Percentiles rank a stretch among this genome's conserved stretches.
phyloP scores from a whole-genome alignment of 345 rosid species.

The Salix suchowensis region DNA sequence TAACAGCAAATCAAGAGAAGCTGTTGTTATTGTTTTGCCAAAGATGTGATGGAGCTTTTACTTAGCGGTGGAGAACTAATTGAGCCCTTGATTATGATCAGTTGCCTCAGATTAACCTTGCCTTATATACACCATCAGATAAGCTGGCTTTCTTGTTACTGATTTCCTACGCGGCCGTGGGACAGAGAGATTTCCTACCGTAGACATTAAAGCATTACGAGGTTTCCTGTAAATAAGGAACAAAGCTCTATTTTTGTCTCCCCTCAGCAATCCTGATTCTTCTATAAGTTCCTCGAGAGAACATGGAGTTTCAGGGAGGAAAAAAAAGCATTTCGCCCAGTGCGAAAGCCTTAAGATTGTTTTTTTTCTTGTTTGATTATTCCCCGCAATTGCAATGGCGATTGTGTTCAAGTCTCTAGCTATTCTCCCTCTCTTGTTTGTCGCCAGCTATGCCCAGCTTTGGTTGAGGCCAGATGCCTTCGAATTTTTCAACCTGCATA shows the following conservation, averaged over 20 bases:
- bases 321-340: background rate
- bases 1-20: no score
- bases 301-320: background rate
- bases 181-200: background rate
- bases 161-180: background rate
- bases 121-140: background rate
- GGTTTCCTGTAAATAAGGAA: constrained; percentile 10
- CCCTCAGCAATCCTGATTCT: background rate
- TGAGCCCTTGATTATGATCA: background rate
- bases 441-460: constrained; percentile 3
- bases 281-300: background rate
- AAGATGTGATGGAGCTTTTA: background rate
- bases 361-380: background rate
- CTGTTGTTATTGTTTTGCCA: no score
- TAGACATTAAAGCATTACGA: background rate
- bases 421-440: constrained; percentile 22
- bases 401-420: background rate
- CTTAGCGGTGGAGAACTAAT: background rate
- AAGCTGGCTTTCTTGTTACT: no score
- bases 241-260: constrained; percentile 4
- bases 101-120: background rate
- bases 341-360: background rate
- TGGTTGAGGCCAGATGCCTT: background rate
- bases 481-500: background rate
- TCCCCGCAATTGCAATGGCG: background rate